Base-by-base conservation (phyloP, 2,329 filamentous ascomycete genomes). In the Elsinoe arachidis region DNA sequence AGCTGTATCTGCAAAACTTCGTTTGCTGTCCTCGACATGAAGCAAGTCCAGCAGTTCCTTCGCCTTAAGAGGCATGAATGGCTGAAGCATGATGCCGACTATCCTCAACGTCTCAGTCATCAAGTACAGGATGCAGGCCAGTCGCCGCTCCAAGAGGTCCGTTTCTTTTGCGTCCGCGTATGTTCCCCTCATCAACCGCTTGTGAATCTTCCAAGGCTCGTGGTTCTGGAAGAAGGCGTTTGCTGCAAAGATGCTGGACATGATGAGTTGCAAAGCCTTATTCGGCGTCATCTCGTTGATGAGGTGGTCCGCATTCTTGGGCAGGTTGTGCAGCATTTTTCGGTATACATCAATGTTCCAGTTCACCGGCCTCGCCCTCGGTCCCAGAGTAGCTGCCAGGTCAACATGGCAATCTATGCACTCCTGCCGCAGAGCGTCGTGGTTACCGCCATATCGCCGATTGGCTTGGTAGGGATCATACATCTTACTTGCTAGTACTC, bases 51-150 rank as follows among this genome's bases (percentile, higher is more conserved):
- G 79, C 33, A 96, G 72, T 62, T 82, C 74, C 10, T 73, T 72
- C 47, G 89, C 81, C 70, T 95, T 95, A 39, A 75, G 77, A 0
- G 93, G 93, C 80, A 99, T 95, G 67, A 91, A 88, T 1, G 93
- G 90, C 70, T 96, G 91, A 44, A 99, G 75, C 47, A 97, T 76
- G 63, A 99, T 96, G 12, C 85, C 89, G 0, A 79, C 76, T 21
- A 96, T 82, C 37, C 93, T 86, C 47, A 96, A 69, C 3, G 86
- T 81, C 72, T 99, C 93, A 7, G 85, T 81, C 43, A 79, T 77
- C 43, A 86, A 78, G 69, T 82, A 96, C 26, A 99, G 77, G 37
- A 80, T 78, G 63, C 78, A 75, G 62, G 85, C 74, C 14, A 85
- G 72, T 2, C 78, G 70, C 44, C 56, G 67, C 65, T 62, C 69